These are phyloP conservation scores for Oryza punctata DNA, from an alignment of 176 grass and related monocot genomes.

Conservation along the genomic window DNA sequence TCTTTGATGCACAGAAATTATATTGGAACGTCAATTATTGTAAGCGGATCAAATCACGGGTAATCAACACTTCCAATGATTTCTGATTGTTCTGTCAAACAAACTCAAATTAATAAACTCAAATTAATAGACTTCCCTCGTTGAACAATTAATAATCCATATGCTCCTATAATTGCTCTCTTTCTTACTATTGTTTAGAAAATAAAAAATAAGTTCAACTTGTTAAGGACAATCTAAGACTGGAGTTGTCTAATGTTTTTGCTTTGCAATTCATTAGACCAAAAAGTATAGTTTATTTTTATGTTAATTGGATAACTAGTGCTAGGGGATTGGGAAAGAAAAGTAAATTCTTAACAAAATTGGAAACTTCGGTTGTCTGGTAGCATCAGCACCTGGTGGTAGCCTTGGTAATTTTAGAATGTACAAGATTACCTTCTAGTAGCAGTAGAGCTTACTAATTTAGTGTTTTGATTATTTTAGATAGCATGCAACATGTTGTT, in stretches of 20 bases:
- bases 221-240: neutral
- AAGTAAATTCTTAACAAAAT: neutral
- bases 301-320: neutral
- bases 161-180: conserved; percentile 2
- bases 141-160: neutral
- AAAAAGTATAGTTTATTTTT: neutral
- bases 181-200: conserved; percentile 1
- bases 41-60: conserved; percentile 18
- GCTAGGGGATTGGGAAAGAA: neutral
- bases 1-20: conserved; percentile 34
- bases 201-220: neutral
- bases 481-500: conserved; percentile 5
- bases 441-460: neutral
- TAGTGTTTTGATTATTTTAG: conserved; percentile 2
- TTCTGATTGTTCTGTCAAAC: neutral
- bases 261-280: neutral
- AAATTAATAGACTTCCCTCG: neutral
- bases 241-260: conserved; percentile 6
- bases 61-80: conserved; percentile 4
- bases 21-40: conserved; percentile 31
- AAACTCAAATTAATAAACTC: neutral
- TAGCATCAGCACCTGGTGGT: neutral
- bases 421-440: neutral
- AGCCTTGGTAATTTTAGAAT: conserved; percentile 3
- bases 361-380: neutral